Base-by-base conservation (phyloP, 345 rosid species). In the Arabis alpina region DNA sequence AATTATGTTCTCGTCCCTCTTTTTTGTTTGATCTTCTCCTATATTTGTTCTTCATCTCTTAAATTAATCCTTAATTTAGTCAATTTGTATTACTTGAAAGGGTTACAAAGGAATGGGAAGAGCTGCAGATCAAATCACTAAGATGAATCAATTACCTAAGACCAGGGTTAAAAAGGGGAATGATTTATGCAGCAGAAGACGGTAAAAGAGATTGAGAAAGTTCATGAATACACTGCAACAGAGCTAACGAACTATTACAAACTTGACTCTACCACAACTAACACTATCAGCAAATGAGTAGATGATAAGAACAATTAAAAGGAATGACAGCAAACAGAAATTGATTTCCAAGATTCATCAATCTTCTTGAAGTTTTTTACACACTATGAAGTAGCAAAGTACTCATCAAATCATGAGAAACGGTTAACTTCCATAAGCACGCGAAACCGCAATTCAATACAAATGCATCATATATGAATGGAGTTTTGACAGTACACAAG, bases 71-170 rank as follows among this genome's bases (percentile, higher is more conserved):
- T 61, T 47, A 52, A 30, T 16, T 49, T 19, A 52, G 1, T 23
- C 8, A 23, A 10, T 37, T 12, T 30, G 37, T 41, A 34, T 44
- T 0, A 10, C 15, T 15, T 43, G 14, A 8, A 86, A 93, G 98
- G 97, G 5, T 61, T 91, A 78, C 88, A 80, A 64, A 87, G 98
- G 76, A 93, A 89, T 53, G 98, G 98, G 37, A 93, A 93, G 81
- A 91, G 98, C 77, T 93, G 97, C 81, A 84, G 98, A 54, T 70
- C 1, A 19, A 19, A 19, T 19, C 23, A 19, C 1, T 93, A 54
- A 87, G 98, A 61, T 93, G 98, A 97, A 88, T 91, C 48, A 93
- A 93, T 82, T 91, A 93, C 81, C 76, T 93, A 71, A 84, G 88
- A 54, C 98, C 98, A 45, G 97, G 98, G 1, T 70, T 93, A 37